Percentiles rank a stretch among this genome's conserved stretches.
phyloP scores from a whole-genome alignment of 83 land plant genomes.

The Larix sibirica region DNA sequence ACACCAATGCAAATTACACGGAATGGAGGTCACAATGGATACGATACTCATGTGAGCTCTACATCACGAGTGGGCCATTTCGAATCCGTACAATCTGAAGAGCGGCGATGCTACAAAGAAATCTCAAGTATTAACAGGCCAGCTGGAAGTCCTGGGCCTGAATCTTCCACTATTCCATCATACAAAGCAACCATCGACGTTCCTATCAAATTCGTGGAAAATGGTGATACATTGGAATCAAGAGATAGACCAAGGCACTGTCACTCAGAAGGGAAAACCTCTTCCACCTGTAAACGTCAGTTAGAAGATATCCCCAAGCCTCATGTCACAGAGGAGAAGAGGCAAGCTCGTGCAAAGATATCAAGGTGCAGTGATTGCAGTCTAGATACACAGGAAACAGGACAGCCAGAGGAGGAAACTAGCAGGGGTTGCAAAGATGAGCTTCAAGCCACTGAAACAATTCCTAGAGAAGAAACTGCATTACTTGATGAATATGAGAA shows the following conservation, averaged over 20 bases:
- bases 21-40: background rate
- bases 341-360: background rate
- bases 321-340: background rate
- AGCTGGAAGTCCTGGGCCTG: background rate
- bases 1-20: background rate
- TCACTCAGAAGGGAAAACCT: conserved; percentile 8
- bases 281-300: background rate
- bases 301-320: background rate
- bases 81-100: background rate
- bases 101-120: background rate
- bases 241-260: background rate
- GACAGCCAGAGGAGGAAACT: conserved; percentile 2
- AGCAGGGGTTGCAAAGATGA: conserved; percentile 1
- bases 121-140: conserved; percentile 3
- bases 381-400: background rate
- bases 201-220: background rate
- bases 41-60: background rate
- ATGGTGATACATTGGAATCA: conserved; percentile 6
- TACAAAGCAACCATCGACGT: background rate
- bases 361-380: background rate
- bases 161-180: conserved; percentile 7
- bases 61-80: background rate
- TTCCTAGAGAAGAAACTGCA: background rate
- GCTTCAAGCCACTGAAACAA: conserved; percentile 1
- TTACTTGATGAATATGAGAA: background rate